Evolutionary conservation across 345 rosid species (phyloP), one percentile per base, ranked within the genome.

Genomic region (Eutrema yunnanense): DNA sequence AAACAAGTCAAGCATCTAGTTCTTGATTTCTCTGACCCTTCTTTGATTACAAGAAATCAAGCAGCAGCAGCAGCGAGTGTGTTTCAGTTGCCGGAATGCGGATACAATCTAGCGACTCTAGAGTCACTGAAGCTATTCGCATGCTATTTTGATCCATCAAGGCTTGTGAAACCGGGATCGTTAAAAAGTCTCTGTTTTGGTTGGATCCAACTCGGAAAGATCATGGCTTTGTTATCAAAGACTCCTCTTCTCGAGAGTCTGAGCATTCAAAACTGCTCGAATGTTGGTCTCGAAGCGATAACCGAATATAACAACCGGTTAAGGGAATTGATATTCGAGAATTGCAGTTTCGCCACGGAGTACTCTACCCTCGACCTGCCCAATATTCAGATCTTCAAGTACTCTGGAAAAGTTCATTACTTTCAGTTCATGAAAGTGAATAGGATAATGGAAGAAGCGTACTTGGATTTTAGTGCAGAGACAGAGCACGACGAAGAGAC

Each of bases 11-110:
- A 60, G 43, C 65, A 30, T 4, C 33, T 86, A 0, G 56, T 27
- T 4, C 74, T 85, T 4, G 86, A 85, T 55, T 84, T 88, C 58
- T 75, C 84, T 0, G 44, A 79, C 38, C 79, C 73, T 9, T 2
- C 36, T 0, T 79, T 78, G 89, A 11, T 3, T 0, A 4, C 2
- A 6, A 72, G 64, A n/a, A 14, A 32, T 1, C 74, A 10, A 0
- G 14, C 32, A 0, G 44, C 38, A 13, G 61, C 6, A 4, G 46
- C 2, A 22, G 27, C 54, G 0, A 10, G 5, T 30, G 49, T 19
- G 7, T 33, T 75, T 41, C 61, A 68, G 13, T 27, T 88, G 51
- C 86, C 86, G 2, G 19, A 8, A 9, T 86, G 56, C 8, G 32
- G 72, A 27, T 82, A 81, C 42, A 13, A 32, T 5, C 10, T 16